Evolutionary conservation across 352 stramenopile genomes (phyloP), one percentile per base, ranked within the genome.

Genomic region (Globisporangium cederbergense): DNA sequence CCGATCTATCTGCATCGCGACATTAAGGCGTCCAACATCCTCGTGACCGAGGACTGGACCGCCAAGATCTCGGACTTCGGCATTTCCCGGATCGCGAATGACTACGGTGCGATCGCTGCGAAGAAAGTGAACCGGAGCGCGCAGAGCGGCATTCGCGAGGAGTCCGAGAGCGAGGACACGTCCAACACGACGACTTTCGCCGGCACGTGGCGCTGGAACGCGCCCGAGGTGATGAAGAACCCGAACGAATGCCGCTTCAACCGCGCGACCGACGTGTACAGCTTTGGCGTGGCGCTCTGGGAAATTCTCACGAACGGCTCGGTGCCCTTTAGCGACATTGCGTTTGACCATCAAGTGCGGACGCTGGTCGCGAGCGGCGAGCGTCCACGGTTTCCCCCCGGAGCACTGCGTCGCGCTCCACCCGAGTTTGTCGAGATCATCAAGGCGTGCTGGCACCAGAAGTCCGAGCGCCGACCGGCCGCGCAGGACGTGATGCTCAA

Each of bases 1-100:
- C 82, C 79, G 28, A 89, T 89, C 47, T 91, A 91, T 47, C 66
- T 91, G 49, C 82, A 91, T 50, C 82, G 82, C 49, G 82, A 91
- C 61, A 68, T 91, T 50, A 91, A 91, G 60, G 78, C 79, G 32
- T 88, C 79, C 32, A 91, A 91, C 62, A 91, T 89, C 56, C 68
- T 91, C 7, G 80, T 91, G 47, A 91, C 82, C 22, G 77, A 80
- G 22, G 78, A 88, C 67, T 91, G 82, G 79, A 88, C 78, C 1
- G 79, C 79, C 30, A 91, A 91, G 61, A 89, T 91, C 36, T 30
- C 3, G 38, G 82, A 91, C 52, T 91, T 91, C 57, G 82, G 82
- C 2, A 89, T 91, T 53, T 78, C 79, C n/a, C 79, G 79, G 16
- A 88, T 91, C 51, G 82, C 82, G 7, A 86, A 80, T n/a, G 74